These are phyloP conservation scores for Vitis cinerea DNA, from an alignment of 164 flowering plant species.

Conservation along the genomic window DNA sequence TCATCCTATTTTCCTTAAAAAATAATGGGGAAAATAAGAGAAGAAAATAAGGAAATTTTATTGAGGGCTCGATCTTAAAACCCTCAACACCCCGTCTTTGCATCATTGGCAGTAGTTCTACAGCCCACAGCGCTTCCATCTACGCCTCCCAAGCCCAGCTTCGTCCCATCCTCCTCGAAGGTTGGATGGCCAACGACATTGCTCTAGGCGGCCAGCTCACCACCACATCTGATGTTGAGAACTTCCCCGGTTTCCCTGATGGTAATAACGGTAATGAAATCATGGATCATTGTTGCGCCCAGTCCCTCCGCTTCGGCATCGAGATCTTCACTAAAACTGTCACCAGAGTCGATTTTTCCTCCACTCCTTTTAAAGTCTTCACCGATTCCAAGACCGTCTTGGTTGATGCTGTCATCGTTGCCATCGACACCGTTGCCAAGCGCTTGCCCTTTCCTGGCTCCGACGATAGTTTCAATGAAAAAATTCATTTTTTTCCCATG, in stretches of 20 bases:
- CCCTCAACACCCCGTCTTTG: conserved; percentile 63
- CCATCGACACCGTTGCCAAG: conserved; percentile 90
- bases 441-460: conserved; percentile 64
- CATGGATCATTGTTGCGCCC: conserved; percentile 65
- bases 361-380: conserved; percentile 56
- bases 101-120: conserved; percentile 94
- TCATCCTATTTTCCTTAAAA: too few relatives aligned
- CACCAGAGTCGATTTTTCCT: conserved; percentile 57
- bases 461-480: conserved; percentile 17
- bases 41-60: too few relatives aligned
- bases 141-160: conserved; percentile 92
- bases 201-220: conserved; percentile 99
- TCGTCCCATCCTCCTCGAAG: conserved; percentile 86
- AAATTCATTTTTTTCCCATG: too few relatives aligned
- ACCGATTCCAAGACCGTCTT: conserved; percentile 47
- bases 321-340: conserved; percentile 76
- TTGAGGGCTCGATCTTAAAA: conserved; percentile 11
- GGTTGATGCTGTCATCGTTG: conserved; percentile 78
- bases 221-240: conserved; percentile 94
- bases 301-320: conserved; percentile 76
- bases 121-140: conserved; percentile 94
- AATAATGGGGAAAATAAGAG: too few relatives aligned
- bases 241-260: conserved; percentile 90
- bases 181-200: conserved; percentile 93
- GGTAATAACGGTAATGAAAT: conserved; percentile 72